phyloP scores from a whole-genome alignment of 176 grass and related monocot genomes.

The Chrysopogon serrulatus region DNA sequence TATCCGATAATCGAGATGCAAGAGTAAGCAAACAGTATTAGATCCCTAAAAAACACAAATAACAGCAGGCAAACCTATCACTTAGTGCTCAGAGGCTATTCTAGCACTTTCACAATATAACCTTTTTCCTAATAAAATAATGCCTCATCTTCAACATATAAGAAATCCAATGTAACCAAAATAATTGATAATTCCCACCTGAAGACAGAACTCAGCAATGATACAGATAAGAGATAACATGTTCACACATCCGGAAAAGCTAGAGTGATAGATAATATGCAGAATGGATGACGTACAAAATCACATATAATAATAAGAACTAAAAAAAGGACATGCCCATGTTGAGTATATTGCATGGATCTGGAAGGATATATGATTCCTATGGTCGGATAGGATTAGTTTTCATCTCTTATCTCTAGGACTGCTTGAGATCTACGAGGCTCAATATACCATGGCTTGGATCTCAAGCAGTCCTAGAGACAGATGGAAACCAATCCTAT shows the following conservation, averaged over 20 bases:
- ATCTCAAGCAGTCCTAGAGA: background rate
- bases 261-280: background rate
- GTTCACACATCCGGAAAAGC: background rate
- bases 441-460: background rate
- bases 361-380: background rate
- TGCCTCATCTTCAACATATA: background rate
- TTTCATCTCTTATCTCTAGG: background rate
- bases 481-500: background rate
- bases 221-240: constrained; percentile 4
- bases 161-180: background rate
- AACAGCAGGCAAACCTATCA: background rate
- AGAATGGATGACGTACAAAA: constrained; percentile 20
- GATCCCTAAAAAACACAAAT: background rate
- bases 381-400: background rate
- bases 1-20: background rate
- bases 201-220: constrained; percentile 8
- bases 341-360: background rate
- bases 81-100: background rate
- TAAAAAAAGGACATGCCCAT: background rate
- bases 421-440: background rate
- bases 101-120: constrained; percentile 5
- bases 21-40: constrained; percentile 25
- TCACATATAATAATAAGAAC: background rate
- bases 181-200: background rate
- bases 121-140: background rate